Base-by-base conservation (phyloP, 208 protist genomes). In the Acanthamoeba castellanii region DNA sequence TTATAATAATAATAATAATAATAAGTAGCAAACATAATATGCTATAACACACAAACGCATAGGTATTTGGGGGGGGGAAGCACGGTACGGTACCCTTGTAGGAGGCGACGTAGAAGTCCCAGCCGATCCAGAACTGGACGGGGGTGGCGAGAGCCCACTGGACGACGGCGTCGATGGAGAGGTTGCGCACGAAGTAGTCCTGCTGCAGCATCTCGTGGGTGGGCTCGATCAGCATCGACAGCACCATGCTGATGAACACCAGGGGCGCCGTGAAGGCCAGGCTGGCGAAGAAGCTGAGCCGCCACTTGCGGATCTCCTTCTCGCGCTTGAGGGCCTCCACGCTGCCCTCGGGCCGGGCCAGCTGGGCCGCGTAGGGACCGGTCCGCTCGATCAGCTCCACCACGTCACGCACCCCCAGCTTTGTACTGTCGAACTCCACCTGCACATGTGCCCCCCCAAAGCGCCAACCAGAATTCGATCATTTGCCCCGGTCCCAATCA, bases 71-170 rank as follows among this genome's bases (percentile, higher is more conserved):
- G 5, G 55, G 55, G 55, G 3, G 55, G 55, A 20, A 59, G 55
- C 16, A 3, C 55, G 55, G 0, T n/a, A 57, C 11, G 11, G 52
- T 20, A 57, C 55, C 94, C 25, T 87, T 59, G 34, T 81, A 95
- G 9, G 95, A 95, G 64, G 76, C 30, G 32, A 70, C 25, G 95
- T 97, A 97, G 90, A 98, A 98, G 64, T 57, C 85, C 20, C 11
- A 7, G 42, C 72, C 42, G 59, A 93, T 0, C 27, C 30, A n/a
- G 76, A 93, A 59, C 89, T 97, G 32, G 32, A 96, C 66, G 6
- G 92, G 92, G 87, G 95, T 96, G 22, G 95, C 72, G 32, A 95
- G 93, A 6, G 66, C 14, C 30, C 94, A 95, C 95, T 88, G 74
- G 37, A 96, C 30, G 45, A 96, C 84, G 72, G 87, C 95, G 52